phyloP scores from a whole-genome alignment of 805 yeast species.

The Komagataella populi region DNA sequence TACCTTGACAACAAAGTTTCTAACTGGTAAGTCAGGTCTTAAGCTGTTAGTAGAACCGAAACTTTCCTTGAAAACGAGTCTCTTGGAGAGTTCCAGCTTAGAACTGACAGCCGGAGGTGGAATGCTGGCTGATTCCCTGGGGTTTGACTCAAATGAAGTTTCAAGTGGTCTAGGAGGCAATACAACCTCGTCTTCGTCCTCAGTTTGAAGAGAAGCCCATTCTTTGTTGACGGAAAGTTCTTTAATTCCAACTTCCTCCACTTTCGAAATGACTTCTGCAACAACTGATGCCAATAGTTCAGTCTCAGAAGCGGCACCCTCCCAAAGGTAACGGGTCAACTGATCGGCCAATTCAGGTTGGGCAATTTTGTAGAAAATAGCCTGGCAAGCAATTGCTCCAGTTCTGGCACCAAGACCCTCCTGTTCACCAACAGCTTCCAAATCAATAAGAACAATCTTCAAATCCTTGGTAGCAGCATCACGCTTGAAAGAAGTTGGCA shows the following conservation, averaged over 20 bases:
- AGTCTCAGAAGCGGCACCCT: conserved; percentile 70
- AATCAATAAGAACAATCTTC: conserved; percentile 45
- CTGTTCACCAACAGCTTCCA: conserved; percentile 46
- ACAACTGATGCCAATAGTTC: conserved; percentile 66
- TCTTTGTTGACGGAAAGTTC: conserved; percentile 20
- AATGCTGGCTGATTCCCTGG: conserved; percentile 35
- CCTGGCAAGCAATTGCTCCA: conserved; percentile 58
- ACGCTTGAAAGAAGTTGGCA: conserved; percentile 41
- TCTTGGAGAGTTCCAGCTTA: conserved; percentile 44
- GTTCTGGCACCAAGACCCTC: conserved; percentile 70
- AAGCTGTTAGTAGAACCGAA: conserved; percentile 40
- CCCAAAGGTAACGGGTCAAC: conserved; percentile 64
- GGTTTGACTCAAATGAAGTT: conserved; percentile 52
- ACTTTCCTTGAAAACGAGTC: conserved; percentile 73
- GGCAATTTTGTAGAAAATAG: conserved; percentile 66
- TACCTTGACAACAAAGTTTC: conserved; percentile 78
- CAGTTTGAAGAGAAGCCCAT: conserved; percentile 11
- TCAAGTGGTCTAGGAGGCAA: conserved; percentile 46
- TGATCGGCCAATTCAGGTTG: conserved; percentile 45
- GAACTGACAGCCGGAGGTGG: conserved; percentile 20
- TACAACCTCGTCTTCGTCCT: conserved; percentile 7
- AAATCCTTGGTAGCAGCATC: conserved; percentile 37
- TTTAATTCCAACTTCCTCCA: conserved; percentile 29
- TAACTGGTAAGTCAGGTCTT: conserved; percentile 83
- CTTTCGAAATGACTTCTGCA: conserved; percentile 49